Percentiles rank a stretch among this genome's conserved stretches.
Evolutionary conservation across 345 rosid species (phyloP).

Genomic region (Bruguiera parviflora): DNA sequence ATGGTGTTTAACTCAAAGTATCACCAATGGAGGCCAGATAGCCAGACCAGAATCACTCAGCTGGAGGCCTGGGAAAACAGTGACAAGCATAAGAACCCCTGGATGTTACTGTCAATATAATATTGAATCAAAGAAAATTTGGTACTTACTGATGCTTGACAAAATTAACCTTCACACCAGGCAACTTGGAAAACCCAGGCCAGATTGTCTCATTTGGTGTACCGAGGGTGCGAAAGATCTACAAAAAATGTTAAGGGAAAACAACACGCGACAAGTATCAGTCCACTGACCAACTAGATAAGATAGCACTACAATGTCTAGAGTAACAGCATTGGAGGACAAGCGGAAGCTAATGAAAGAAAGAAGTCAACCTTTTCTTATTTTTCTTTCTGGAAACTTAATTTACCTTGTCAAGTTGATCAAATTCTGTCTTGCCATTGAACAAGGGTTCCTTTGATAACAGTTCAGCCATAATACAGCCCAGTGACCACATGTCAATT

Average conservation of each 20-base stretch:
- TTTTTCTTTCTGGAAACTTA: neutral
- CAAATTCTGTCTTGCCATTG: conserved; percentile 92
- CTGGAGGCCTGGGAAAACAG: conserved; percentile 92
- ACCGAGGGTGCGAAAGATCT: conserved; percentile 89
- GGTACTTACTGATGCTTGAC: conserved; percentile 93
- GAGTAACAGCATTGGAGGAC: neutral
- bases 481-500: conserved; percentile 99
- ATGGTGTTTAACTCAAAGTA: conserved; percentile 36
- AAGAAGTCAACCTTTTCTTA: neutral
- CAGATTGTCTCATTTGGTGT: conserved; percentile 95
- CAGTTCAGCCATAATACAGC: conserved; percentile 97
- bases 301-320: conserved; percentile 3
- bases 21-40: conserved; percentile 69
- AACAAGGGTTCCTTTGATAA: conserved; percentile 83
- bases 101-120: conserved; percentile 21
- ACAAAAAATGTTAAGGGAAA: conserved; percentile 14
- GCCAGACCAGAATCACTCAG: conserved; percentile 84
- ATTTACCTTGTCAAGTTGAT: conserved; percentile 95
- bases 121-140: conserved; percentile 17
- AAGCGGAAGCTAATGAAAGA: neutral
- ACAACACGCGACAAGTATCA: neutral
- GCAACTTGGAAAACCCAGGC: conserved; percentile 94
- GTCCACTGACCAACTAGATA: neutral
- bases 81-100: conserved; percentile 46
- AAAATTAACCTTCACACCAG: conserved; percentile 97